Evolutionary conservation across 352 stramenopile species (phyloP), one percentile per base, ranked within the genome.

Genomic region (Halophytophthora polymorphica): DNA sequence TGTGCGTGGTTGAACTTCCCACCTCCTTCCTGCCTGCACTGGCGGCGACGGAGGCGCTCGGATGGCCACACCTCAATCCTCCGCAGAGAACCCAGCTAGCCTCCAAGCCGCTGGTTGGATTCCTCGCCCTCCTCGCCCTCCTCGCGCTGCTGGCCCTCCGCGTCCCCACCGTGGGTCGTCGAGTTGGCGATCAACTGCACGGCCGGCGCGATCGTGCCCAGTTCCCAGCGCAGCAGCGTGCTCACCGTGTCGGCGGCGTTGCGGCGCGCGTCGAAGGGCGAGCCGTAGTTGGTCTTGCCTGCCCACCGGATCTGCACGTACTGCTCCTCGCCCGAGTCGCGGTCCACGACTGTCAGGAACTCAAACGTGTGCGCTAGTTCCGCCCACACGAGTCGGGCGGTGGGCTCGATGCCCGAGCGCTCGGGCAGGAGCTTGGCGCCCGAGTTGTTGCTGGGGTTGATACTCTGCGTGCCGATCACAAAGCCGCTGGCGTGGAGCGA

Each of bases 201-300:
- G 13, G 55, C 63, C 1, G 66, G 69, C 18, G 64, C 67, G 21
- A 83, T 78, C 15, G 69, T 69, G 19, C 64, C 56, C 28, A 70
- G 52, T 41, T 83, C 69, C 69, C 69, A 81, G 15, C 69, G 69
- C 64, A 83, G 57, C 36, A 81, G 52, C 19, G 67, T 63, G 21
- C 66, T 66, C 31, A 81, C 46, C 58, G 70, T 79, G 34, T 83
- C 73, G 7, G 66, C 61, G 2, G 73, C 66, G 39, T 74, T 83
- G 11, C 70, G 64, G 33, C 66, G 66, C 29, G 69, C 73, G 50
- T 81, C 64, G n/a, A 66, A 64, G 12, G 56, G 46, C 31, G 70
- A 66, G 22, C 69, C 74, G 68, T 79, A 84, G 41, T 81, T 73
- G 36, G 71, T 81, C 29, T 62, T 66, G 36, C 73, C 73, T 0